Evolutionary conservation across 768 basidiomycete species (phyloP).

Genomic region (Boletus pseudopeckii): DNA sequence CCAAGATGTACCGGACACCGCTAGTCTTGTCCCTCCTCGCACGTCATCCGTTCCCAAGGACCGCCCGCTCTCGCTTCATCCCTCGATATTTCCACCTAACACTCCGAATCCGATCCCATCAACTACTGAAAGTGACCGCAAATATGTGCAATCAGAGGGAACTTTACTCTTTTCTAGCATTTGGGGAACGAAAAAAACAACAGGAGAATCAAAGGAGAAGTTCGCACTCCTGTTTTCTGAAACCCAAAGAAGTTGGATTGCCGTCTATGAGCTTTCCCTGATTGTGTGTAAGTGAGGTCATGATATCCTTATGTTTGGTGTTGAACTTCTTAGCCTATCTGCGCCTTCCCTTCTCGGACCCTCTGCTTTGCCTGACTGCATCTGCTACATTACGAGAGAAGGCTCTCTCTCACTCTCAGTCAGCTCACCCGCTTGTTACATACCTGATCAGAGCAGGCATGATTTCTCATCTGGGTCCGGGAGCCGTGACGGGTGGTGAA

Average conservation of each 20-base stretch:
- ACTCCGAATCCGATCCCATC: conserved; percentile 85
- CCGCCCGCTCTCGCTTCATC: conserved; percentile 40
- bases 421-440: conserved; percentile 32
- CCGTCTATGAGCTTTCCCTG: conserved; percentile 73
- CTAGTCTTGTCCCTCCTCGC: conserved; percentile 50
- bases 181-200: conserved; percentile 61
- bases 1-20: conserved; percentile 36
- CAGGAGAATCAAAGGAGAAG: conserved; percentile 46
- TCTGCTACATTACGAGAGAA: conserved; percentile 88
- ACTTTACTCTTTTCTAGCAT: conserved; percentile 64
- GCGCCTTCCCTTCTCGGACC: conserved; percentile 63
- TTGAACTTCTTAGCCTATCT: conserved; percentile 57
- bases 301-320: background rate
- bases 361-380: conserved; percentile 78
- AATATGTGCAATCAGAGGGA: conserved; percentile 78
- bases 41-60: conserved; percentile 43
- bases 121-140: conserved; percentile 66
- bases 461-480: conserved; percentile 12
- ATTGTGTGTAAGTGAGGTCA: conserved; percentile 64
- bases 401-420: conserved; percentile 47
- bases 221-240: conserved; percentile 69
- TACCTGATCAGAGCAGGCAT: conserved; percentile 21
- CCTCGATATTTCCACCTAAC: conserved; percentile 73
- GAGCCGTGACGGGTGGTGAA: background rate
- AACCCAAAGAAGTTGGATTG: conserved; percentile 64